phyloP scores from a whole-genome alignment of 2,329 filamentous ascomycete species.

The Colletotrichum lini region DNA sequence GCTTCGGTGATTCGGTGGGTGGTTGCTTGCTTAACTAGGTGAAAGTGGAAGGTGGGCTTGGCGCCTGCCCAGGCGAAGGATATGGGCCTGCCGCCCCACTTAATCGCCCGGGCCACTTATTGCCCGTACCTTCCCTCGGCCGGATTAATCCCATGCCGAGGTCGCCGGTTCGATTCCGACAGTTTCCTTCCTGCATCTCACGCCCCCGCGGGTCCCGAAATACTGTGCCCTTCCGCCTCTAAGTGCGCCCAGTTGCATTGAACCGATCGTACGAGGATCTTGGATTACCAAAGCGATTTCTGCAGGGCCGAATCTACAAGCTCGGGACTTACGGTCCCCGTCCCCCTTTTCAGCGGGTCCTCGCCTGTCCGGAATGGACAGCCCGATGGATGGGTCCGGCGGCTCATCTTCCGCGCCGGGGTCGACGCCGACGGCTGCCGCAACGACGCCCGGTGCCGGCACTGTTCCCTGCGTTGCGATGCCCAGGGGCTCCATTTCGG shows the following conservation, averaged over 20 bases:
- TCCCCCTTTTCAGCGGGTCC: neutral
- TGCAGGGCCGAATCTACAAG: slow-evolving; percentile 6
- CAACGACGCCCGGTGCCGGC: slow-evolving; percentile 29
- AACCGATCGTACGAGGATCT: neutral
- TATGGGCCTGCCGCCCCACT: too few relatives aligned
- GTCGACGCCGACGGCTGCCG: slow-evolving; percentile 37
- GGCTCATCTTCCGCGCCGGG: slow-evolving; percentile 37
- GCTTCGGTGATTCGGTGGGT: too few relatives aligned
- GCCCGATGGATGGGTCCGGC: slow-evolving; percentile 41
- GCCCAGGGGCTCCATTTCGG: slow-evolving; percentile 2
- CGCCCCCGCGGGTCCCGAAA: slow-evolving; percentile 7
- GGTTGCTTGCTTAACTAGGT: too few relatives aligned
- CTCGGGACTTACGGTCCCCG: slow-evolving; percentile 1
- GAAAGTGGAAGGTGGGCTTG: too few relatives aligned
- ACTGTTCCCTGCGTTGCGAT: neutral
- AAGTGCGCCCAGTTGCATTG: slow-evolving; percentile 9
- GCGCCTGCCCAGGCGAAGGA: too few relatives aligned
- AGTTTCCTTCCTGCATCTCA: slow-evolving; percentile 36
- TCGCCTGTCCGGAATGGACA: slow-evolving; percentile 31
- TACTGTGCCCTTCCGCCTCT: slow-evolving; percentile 19
- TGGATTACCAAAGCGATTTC: neutral
- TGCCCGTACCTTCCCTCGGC: too few relatives aligned
- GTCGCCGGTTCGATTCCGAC: too few relatives aligned
- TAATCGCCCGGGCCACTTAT: too few relatives aligned
- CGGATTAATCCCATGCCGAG: too few relatives aligned